Evolutionary conservation across 352 stramenopile species (phyloP).

Genomic region (Pythium rishiriense): DNA sequence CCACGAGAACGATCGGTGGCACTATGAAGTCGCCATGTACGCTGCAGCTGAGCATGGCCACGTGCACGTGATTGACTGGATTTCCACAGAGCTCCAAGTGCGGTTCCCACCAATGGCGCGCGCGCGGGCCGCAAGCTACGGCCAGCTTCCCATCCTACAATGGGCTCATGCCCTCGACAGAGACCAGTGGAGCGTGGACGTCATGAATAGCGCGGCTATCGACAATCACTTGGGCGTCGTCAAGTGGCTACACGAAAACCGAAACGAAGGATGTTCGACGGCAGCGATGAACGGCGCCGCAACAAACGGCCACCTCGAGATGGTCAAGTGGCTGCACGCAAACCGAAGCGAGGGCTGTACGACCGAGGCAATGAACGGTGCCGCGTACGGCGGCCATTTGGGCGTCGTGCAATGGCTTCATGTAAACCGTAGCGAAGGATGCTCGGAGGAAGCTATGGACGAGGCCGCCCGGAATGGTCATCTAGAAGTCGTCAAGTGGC

Average conservation of each 20-base stretch:
- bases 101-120: background rate
- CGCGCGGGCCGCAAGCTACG: conserved; percentile 2
- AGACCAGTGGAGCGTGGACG: conserved; percentile 5
- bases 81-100: background rate
- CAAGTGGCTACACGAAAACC: conserved; percentile 12
- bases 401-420: conserved; percentile 13
- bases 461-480: conserved; percentile 7
- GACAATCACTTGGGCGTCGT: conserved; percentile 6
- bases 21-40: conserved; percentile 10
- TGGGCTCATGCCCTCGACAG: background rate
- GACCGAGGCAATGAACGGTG: conserved; percentile 14
- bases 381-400: conserved; percentile 7
- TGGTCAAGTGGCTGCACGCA: conserved; percentile 17
- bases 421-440: conserved; percentile 3
- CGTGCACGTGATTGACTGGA: conserved; percentile 10
- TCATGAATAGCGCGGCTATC: conserved; percentile 3
- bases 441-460: conserved; percentile 14
- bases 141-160: conserved; percentile 7
- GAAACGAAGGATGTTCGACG: conserved; percentile 1
- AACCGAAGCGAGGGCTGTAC: conserved; percentile 19
- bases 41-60: conserved; percentile 10
- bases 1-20: background rate
- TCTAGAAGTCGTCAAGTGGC: conserved; percentile 12
- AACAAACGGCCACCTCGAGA: conserved; percentile 4
- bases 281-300: conserved; percentile 11